Conservation (phyloP, 176 grass and related monocot genomes). For the Leersia perrieri region DNA sequence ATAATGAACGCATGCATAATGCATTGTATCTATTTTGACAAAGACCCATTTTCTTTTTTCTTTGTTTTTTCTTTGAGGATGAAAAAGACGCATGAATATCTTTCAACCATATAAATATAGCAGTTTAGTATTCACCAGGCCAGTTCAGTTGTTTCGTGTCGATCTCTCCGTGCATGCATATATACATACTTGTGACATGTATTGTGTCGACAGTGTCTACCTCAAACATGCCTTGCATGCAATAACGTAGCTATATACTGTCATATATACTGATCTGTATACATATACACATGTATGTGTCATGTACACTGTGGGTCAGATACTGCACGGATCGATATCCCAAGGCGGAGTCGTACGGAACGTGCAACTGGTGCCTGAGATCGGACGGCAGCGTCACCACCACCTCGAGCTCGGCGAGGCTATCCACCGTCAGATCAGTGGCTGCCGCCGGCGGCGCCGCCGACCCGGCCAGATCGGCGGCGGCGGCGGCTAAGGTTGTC, state of each 20-base stretch:
- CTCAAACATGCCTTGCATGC: constrained; percentile 45
- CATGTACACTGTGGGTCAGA: constrained; percentile 38
- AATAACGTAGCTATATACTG: constrained; percentile 44
- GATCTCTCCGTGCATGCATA: background rate
- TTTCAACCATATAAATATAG: no score
- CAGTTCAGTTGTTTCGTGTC: background rate
- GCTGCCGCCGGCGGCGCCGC: background rate
- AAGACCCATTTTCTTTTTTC: no score
- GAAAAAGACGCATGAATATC: background rate
- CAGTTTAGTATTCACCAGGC: background rate
- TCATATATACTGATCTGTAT: constrained; percentile 1
- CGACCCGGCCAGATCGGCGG: background rate
- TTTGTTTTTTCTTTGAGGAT: no score
- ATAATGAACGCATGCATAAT: no score
- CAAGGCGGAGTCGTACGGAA: constrained; percentile 66
- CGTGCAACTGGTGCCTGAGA: constrained; percentile 91
- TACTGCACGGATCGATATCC: constrained; percentile 91
- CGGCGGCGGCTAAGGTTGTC: constrained; percentile 51
- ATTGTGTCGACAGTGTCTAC: background rate
- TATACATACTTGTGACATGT: background rate
- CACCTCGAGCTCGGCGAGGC: constrained; percentile 32
- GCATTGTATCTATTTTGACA: no score
- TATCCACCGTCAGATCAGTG: constrained; percentile 28
- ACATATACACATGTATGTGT: background rate
- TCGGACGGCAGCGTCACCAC: constrained; percentile 20